Conservation (phyloP, 768 basidiomycete species). For the Leucogyrophana mollusca region DNA sequence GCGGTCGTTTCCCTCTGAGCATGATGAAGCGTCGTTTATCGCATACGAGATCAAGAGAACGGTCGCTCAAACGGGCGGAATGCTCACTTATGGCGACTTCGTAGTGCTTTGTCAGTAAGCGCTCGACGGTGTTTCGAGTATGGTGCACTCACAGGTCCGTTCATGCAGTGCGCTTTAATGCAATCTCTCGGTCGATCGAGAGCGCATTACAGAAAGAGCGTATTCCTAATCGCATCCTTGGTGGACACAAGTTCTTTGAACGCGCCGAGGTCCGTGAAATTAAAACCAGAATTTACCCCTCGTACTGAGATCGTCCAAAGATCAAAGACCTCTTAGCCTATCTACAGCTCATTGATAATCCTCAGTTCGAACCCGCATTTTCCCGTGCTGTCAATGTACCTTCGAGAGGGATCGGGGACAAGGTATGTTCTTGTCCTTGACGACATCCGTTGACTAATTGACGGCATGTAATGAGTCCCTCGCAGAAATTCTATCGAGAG, state of each 20-base stretch:
- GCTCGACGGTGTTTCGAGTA: neutral
- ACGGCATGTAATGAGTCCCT: constrained; percentile 46
- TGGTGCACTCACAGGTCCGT: constrained; percentile 2
- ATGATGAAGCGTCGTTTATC: constrained; percentile 68
- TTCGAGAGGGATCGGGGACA: constrained; percentile 71
- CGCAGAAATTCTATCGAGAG: constrained; percentile 51
- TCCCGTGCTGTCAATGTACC: constrained; percentile 73
- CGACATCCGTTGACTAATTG: neutral
- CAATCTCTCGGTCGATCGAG: constrained; percentile 75
- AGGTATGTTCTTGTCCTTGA: constrained; percentile 41
- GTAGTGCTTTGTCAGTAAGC: constrained; percentile 68
- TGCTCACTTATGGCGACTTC: constrained; percentile 73
- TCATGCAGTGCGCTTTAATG: constrained; percentile 74
- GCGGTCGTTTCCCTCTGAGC: constrained; percentile 48
- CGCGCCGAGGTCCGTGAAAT: constrained; percentile 62
- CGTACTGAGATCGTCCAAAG: constrained; percentile 30
- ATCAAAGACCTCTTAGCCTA: constrained; percentile 84
- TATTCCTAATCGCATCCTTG: constrained; percentile 76
- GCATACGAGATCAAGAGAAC: constrained; percentile 76
- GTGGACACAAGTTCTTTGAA: constrained; percentile 86
- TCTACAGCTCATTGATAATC: constrained; percentile 80
- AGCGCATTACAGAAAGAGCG: constrained; percentile 70
- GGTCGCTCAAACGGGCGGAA: constrained; percentile 71
- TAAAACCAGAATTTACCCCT: no score
- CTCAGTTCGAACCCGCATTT: constrained; percentile 64